These are phyloP conservation scores for Rubus idaeus DNA, from an alignment of 306 rosid species.

Conservation along the genomic window DNA sequence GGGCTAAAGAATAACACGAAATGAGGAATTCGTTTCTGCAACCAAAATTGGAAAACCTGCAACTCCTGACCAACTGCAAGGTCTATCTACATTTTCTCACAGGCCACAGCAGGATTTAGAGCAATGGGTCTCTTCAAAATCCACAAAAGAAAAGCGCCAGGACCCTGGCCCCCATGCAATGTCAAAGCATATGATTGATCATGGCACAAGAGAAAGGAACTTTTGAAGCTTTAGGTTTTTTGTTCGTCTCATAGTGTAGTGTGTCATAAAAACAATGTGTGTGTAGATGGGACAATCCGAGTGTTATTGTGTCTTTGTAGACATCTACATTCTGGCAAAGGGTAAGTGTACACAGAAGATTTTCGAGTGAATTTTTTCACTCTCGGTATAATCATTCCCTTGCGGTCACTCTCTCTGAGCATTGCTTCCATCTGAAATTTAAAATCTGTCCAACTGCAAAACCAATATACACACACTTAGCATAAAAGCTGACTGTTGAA, in stretches of 20 bases:
- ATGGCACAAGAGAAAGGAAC: slow-evolving; percentile 16
- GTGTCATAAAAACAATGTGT: slow-evolving; percentile 26
- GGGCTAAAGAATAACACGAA: slow-evolving; percentile 23
- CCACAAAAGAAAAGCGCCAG: slow-evolving; percentile 28
- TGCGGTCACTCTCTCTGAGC: slow-evolving; percentile 86
- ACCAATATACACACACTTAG: slow-evolving; percentile 4
- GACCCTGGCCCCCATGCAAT: slow-evolving; percentile 5
- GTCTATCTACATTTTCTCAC: slow-evolving; percentile 12
- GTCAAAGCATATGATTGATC: not conserved
- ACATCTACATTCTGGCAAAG: slow-evolving; percentile 95
- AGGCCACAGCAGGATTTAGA: not conserved
- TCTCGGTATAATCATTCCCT: slow-evolving; percentile 87
- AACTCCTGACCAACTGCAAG: slow-evolving; percentile 16
- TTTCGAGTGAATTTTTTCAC: slow-evolving; percentile 81
- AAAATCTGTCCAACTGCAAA: slow-evolving; percentile 82
- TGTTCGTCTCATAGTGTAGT: slow-evolving; percentile 21
- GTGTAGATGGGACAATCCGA: slow-evolving; percentile 31
- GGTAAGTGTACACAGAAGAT: slow-evolving; percentile 87
- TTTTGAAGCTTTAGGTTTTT: slow-evolving; percentile 25
- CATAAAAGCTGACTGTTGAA: not conserved
- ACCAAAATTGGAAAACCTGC: slow-evolving; percentile 31
- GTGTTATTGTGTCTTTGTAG: slow-evolving; percentile 49
- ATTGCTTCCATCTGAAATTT: slow-evolving; percentile 80
- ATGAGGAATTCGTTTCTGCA: slow-evolving; percentile 23
- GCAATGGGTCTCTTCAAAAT: slow-evolving; percentile 26